Conservation (phyloP, 192 early-diverging fungal species). For the Coemansia sp. region DNA sequence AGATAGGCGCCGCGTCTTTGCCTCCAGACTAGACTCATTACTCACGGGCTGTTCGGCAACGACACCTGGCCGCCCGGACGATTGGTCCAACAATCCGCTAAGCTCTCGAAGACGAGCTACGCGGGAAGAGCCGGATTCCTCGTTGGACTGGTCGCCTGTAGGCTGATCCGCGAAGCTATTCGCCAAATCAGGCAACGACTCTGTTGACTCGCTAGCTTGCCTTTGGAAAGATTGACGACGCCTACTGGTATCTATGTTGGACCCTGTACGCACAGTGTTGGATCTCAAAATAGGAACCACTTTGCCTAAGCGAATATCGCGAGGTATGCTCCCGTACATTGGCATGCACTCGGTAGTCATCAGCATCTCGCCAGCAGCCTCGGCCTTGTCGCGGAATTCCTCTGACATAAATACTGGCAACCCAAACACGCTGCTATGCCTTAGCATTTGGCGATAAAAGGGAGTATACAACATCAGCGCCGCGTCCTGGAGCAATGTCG, state of each 20-base stretch:
- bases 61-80: neutral
- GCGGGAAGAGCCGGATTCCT: neutral
- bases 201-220: neutral
- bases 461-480: constrained; percentile 25
- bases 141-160: neutral
- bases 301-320: neutral
- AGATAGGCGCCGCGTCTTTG: neutral
- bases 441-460: constrained; percentile 47
- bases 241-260: neutral
- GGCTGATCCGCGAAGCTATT: neutral
- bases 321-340: constrained; percentile 2
- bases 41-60: neutral
- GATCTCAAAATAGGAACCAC: neutral
- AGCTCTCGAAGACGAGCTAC: neutral
- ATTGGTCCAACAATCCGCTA: neutral
- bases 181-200: neutral
- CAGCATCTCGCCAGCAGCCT: constrained; percentile 8
- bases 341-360: neutral
- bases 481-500: constrained; percentile 38
- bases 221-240: neutral
- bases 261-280: neutral
- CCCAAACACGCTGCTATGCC: constrained; percentile 8
- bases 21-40: neutral
- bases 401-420: constrained; percentile 15
- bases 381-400: constrained; percentile 1